Evolutionary conservation across 768 basidiomycete species (phyloP).

Genomic region (Chalciporus piperatus): DNA sequence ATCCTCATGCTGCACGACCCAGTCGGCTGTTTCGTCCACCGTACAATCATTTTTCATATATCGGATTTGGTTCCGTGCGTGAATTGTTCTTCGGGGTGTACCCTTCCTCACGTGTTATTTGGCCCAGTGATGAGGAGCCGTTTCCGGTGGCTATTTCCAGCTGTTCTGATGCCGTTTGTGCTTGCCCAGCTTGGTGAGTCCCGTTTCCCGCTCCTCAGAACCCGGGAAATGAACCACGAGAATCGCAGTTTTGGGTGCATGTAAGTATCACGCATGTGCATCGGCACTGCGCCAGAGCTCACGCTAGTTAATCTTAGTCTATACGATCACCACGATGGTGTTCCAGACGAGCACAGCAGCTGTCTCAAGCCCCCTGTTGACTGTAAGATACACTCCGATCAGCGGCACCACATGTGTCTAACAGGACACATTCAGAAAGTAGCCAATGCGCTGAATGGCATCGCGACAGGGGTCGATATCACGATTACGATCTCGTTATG

Average conservation of each 20-base stretch:
- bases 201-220: background rate
- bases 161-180: slow-evolving; percentile 17
- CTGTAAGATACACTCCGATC: slow-evolving; percentile 4
- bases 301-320: slow-evolving; percentile 10
- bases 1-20: slow-evolving; percentile 11
- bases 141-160: slow-evolving; percentile 18
- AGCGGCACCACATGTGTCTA: background rate
- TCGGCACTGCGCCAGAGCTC: background rate
- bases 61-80: slow-evolving; percentile 24
- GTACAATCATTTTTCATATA: slow-evolving; percentile 27
- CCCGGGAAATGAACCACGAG: background rate
- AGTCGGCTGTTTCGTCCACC: slow-evolving; percentile 20
- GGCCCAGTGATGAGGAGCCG: slow-evolving; percentile 12
- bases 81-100: background rate
- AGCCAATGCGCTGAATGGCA: slow-evolving; percentile 11
- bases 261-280: slow-evolving; percentile 6
- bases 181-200: slow-evolving; percentile 16
- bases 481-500: slow-evolving; percentile 21
- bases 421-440: slow-evolving; percentile 11
- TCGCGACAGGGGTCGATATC: slow-evolving; percentile 16
- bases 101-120: background rate
- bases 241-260: slow-evolving; percentile 11
- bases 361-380: slow-evolving; percentile 18
- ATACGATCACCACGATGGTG: slow-evolving; percentile 12
- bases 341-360: slow-evolving; percentile 14